A percentile compares a stretch with the other conserved stretches of the same genome.
Conservation (phyloP, 176 grass and related monocot species). For the Lolium rigidum region DNA sequence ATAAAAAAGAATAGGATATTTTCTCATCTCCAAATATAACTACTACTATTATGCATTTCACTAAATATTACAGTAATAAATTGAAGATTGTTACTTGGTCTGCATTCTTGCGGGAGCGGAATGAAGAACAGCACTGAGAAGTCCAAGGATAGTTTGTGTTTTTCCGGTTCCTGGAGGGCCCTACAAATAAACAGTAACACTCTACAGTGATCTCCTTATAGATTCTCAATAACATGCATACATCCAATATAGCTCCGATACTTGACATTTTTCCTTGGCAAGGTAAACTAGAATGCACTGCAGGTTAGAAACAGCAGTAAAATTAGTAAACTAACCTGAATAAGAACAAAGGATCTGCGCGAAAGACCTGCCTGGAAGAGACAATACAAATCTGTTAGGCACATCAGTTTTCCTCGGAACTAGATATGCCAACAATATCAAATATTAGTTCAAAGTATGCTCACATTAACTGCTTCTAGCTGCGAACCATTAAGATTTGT, state of each 20-base stretch:
- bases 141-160: conserved; percentile 98
- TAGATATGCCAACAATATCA: not conserved
- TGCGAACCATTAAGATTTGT: conserved; percentile 90
- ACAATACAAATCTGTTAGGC: conserved; percentile 44
- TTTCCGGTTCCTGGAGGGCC: conserved; percentile 97
- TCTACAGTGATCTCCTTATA: conserved; percentile 12
- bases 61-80: conserved; percentile 30
- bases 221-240: conserved; percentile 30
- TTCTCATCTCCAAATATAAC: conserved; percentile 6
- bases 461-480: conserved; percentile 90
- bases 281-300: conserved; percentile 31
- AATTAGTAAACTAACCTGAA: conserved; percentile 65
- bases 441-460: conserved; percentile 38
- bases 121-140: conserved; percentile 98
- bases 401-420: not conserved
- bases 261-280: conserved; percentile 8
- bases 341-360: conserved; percentile 94
- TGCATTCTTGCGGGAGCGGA: conserved; percentile 88
- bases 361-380: conserved; percentile 90
- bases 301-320: conserved; percentile 31
- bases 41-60: conserved; percentile 11
- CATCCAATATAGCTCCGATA: conserved; percentile 10
- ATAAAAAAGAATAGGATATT: conserved; percentile 6
- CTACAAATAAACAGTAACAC: conserved; percentile 54
- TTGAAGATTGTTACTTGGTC: conserved; percentile 64